Evolutionary conservation across 306 rosid species (phyloP), one percentile per base, ranked within the genome.

Genomic region (Neltuma alba): DNA sequence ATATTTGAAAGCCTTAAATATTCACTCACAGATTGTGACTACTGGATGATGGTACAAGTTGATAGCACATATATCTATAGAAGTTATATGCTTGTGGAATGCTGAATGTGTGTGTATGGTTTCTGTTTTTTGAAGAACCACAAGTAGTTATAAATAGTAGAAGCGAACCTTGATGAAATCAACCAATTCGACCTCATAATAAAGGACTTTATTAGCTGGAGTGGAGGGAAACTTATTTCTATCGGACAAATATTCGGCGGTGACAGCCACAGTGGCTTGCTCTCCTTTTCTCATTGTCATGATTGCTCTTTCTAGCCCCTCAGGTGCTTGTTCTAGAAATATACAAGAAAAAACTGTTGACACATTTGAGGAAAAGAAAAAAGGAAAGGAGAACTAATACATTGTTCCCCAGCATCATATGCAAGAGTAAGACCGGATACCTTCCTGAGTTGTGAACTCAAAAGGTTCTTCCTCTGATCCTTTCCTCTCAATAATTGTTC

Each of bases 211-310:
- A 63, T 76, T 44, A 41, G 27, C 1, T 13, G 76, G 14, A 65
- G 78, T 80, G 57, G 62, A 72, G 55, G 71, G 72, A 34, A 74
- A 80, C 63, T 48, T 63, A 44, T 72, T 80, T 15, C 25, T 57
- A 70, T 77, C 72, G 79, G 70, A 28, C 20, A 84, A 76, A 81
- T 78, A 81, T 76, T 85, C 93, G 28, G 77, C 84, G 70, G 60
- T 55, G 34, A 91, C 31, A 9, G 80, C 86, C 50, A 89, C 88
- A 5, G 82, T 1, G 57, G 96, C 92, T 76, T 81, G 76, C 79
- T 91, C 96, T 76, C 83, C 84, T 70, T 83, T 89, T 60, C 72
- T 89, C 96, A 91, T 91, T 5, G 93, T 88, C 88, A 85, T 79
- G 76, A 91, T 88, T 77, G 93, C 92, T 80, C 78, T 86, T 41